These are phyloP conservation scores for Hypomyces rosellus DNA, from an alignment of 2,329 filamentous ascomycete genomes.

Conservation along the genomic window DNA sequence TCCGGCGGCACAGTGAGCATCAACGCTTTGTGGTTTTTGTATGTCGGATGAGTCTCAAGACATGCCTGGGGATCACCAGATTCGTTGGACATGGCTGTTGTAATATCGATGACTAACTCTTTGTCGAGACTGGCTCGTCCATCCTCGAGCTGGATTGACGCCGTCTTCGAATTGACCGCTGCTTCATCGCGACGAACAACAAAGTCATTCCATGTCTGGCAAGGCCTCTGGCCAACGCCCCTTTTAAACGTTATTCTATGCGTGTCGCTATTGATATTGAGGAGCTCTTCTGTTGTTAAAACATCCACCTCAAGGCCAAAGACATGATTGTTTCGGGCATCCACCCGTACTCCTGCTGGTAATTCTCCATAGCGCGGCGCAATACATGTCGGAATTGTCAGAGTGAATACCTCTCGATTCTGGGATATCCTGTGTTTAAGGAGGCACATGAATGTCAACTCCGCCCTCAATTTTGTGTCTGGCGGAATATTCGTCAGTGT, in stretches of 20 bases:
- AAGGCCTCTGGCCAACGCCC: background rate
- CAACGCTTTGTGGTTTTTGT: too few species aligned
- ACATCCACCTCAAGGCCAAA: too few species aligned
- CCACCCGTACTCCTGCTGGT: background rate
- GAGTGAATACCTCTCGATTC: conserved; percentile 3
- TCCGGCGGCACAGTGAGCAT: too few species aligned
- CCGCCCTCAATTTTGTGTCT: conserved; percentile 8
- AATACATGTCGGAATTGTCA: conserved; percentile 12
- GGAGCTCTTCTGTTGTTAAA: too few species aligned
- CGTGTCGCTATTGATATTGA: too few species aligned
- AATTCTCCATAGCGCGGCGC: conserved; percentile 8
- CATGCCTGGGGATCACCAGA: too few species aligned
- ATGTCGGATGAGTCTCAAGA: too few species aligned
- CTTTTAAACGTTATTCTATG: too few species aligned
- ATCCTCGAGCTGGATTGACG: conserved; percentile 4
- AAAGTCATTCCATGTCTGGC: conserved; percentile 10
- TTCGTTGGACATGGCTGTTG: too few species aligned
- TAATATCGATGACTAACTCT: background rate
- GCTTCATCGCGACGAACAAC: conserved; percentile 7
- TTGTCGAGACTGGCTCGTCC: conserved; percentile 3
- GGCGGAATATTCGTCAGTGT: background rate
- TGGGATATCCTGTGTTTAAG: conserved; percentile 7
- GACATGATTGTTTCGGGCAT: too few species aligned
- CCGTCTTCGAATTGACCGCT: background rate
- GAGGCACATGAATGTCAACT: conserved; percentile 11